phyloP scores from a whole-genome alignment of 2,329 filamentous ascomycete species.

The Pseudodiploospora longispora region DNA sequence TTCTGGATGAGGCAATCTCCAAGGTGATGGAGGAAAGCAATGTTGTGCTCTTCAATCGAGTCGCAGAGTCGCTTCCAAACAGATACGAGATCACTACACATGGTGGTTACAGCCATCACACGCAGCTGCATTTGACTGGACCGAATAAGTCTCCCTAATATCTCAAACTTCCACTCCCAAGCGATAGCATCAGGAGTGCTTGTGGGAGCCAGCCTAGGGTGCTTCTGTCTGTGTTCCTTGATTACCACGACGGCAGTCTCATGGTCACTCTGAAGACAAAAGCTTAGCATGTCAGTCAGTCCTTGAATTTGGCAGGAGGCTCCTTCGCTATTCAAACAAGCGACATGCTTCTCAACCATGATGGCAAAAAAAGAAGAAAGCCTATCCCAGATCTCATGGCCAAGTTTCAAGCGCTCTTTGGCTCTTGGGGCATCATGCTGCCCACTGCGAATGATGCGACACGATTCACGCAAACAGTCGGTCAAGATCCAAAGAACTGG shows the following conservation, averaged over 20 bases:
- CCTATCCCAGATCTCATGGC: conserved; percentile 34
- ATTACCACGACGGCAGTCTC: conserved; percentile 24
- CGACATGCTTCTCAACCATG: conserved; percentile 49
- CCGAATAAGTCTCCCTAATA: conserved; percentile 63
- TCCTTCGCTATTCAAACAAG: conserved; percentile 39
- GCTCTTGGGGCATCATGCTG: conserved; percentile 15
- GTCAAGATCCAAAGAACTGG: conserved; percentile 27
- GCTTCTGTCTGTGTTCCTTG: conserved; percentile 15
- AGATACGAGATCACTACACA: conserved; percentile 62
- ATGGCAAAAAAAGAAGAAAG: conserved; percentile 34
- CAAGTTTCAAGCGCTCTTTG: conserved; percentile 28
- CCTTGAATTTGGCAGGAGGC: conserved; percentile 29
- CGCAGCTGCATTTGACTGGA: conserved; percentile 88
- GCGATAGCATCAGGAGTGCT: conserved; percentile 43
- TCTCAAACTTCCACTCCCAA: conserved; percentile 60
- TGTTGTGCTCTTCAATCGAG: conserved; percentile 27
- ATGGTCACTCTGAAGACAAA: conserved; percentile 30
- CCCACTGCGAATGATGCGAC: conserved; percentile 14
- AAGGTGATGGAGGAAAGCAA: conserved; percentile 55
- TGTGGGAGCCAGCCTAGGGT: conserved; percentile 29
- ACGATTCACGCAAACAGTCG: conserved; percentile 23
- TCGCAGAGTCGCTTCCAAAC: conserved; percentile 56
- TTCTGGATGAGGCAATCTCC: conserved; percentile 61
- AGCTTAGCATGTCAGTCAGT: conserved; percentile 37
- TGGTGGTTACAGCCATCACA: conserved; percentile 65